Evolutionary conservation across 2,329 filamentous ascomycete species (phyloP).

Genomic region (Colletotrichum euphorbiae): DNA sequence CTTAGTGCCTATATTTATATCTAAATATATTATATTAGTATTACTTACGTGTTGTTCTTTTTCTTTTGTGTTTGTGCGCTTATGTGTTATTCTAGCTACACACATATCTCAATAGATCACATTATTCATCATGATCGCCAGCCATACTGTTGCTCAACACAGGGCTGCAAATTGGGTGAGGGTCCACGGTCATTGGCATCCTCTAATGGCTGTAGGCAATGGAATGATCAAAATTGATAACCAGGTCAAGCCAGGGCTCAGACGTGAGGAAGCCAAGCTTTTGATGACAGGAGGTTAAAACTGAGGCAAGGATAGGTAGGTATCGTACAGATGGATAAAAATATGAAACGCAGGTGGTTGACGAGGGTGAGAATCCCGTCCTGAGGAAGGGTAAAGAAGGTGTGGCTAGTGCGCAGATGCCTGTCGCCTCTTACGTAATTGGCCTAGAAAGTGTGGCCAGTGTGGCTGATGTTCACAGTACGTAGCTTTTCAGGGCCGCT

Average conservation of each 20-base stretch:
- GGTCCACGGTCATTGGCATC: neutral
- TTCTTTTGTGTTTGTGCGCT: too few species aligned
- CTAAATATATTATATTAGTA: too few species aligned
- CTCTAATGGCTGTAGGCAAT: neutral
- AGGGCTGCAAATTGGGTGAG: constrained; percentile 4
- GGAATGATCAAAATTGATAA: constrained; percentile 8
- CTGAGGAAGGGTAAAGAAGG: neutral
- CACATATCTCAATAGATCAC: too few species aligned
- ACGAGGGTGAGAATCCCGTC: neutral
- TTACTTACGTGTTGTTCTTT: too few species aligned
- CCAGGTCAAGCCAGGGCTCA: constrained; percentile 14
- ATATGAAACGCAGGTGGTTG: constrained; percentile 22
- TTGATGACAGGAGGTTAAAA: constrained; percentile 39
- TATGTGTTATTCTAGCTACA: too few species aligned
- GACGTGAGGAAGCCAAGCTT: constrained; percentile 36
- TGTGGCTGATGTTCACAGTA: neutral
- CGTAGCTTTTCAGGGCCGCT: neutral
- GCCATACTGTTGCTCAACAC: too few species aligned
- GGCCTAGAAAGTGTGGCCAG: neutral
- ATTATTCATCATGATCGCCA: too few species aligned
- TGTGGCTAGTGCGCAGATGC: neutral
- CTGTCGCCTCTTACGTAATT: neutral
- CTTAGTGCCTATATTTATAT: too few species aligned
- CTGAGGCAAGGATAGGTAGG: constrained; percentile 20
- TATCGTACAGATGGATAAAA: neutral